Base-by-base conservation (phyloP, 148 eudicot genomes). In the Salicornia ramosissima region DNA sequence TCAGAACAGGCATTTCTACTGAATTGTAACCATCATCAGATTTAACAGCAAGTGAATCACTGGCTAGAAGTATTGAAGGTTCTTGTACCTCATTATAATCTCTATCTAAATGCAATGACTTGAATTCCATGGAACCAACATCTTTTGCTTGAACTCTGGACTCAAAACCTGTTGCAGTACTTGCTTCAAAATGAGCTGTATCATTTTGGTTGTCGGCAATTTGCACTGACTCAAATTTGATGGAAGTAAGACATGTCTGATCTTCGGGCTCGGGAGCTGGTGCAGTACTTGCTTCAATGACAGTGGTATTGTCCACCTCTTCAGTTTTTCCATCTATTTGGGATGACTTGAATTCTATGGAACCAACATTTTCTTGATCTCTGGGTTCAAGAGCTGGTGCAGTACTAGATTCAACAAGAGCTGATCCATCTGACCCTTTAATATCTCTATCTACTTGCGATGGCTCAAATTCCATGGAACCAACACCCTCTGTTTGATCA, bases 401-500 rank as follows among this genome's bases (percentile, higher is more conserved):
- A 74, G 18, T 52, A 28, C 71, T 43, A 49, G 22, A 58, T 52
- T 52, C 68, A 64, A 39, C 12, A 36, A 49, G 25, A 34, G 62
- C 13, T 28, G 70, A 64, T 24, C 55, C 58, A 18, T 54, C 58
- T 19, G 54, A 54, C 21, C n/a, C 53, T 22, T 49, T 45, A 25
- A 8, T 24, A 28, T 43, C 66, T 49, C 63, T 28, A 8, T 61
- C 58, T 11, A 54, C 22, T 42, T 61, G 69, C 67, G n/a, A 52
- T 51, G 73, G 64, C 78, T 19, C 30, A 62, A 52, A 61, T 52
- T 63, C 58, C 46, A 53, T 49, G 51, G 49, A 50, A 15, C 50
- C 61, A 25, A 31, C 24, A 31, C 52, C 63, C 43, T 69, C 74
- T 42, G n/a, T n/a, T n/a, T n/a, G n/a, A n/a, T 69, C 47, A 34